Conservation (phyloP, 768 basidiomycete genomes). For the Lactarius tabidus region DNA sequence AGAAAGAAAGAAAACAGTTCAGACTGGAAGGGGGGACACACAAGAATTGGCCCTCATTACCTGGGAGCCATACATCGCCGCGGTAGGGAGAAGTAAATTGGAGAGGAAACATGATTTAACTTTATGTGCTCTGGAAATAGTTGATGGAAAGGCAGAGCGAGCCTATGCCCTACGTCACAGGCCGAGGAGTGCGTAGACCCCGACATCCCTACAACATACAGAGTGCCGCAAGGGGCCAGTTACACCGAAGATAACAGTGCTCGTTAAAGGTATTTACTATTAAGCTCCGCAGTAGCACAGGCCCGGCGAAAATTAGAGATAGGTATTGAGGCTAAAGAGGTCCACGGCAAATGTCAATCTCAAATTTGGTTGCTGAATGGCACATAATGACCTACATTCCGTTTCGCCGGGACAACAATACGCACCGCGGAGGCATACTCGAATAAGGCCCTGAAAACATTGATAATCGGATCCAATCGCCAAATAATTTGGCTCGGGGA, state of each 20-base stretch:
- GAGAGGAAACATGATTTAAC: not conserved
- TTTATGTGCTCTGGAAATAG: not conserved
- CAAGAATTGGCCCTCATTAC: not conserved
- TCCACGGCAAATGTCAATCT: constrained; percentile 54
- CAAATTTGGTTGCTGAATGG: not conserved
- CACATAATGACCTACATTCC: not conserved
- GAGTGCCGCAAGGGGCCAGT: not conserved
- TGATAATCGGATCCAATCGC: no score
- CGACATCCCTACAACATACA: not conserved
- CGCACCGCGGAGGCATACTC: not conserved
- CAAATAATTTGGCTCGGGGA: no score
- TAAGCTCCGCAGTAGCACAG: not conserved
- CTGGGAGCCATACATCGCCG: not conserved
- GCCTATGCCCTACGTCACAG: not conserved
- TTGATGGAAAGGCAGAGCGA: not conserved
- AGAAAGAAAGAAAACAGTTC: not conserved
- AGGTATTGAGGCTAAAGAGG: constrained; percentile 37
- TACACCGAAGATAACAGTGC: no score
- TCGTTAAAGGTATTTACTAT: not conserved
- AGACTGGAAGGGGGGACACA: not conserved
- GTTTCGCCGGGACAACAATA: not conserved
- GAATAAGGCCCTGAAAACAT: not conserved
- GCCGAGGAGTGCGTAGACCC: not conserved
- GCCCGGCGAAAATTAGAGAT: not conserved
- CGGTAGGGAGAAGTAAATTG: not conserved